Base-by-base conservation (phyloP, 1,284 basidiomycete species). In the Cryptococcus depauperatus region DNA sequence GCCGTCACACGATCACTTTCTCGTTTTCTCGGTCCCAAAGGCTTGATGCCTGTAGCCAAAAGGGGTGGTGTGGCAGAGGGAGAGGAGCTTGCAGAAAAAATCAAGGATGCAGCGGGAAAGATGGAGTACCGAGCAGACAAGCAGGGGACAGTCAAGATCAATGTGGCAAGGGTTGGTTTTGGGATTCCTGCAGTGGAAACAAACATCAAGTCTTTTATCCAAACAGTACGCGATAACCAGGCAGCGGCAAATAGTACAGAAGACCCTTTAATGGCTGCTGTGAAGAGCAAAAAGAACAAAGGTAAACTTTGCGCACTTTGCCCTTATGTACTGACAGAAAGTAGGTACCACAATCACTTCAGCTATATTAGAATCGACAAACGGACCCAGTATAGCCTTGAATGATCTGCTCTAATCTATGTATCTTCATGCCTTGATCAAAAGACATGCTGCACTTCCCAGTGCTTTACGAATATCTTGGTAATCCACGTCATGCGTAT, bases 401-500 rank as follows among this genome's bases (percentile, higher is more conserved):
- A 66, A 56, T 39, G 65, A 67, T 56, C 54, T 66, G 8, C 35
- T 58, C 33, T 59, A 58, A 28, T 37, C 19, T 22, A 25, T 16
- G 35, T 39, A 19, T 32, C 8, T 27, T 38, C 52, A 61, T 25
- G 50, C 51, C 45, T 64, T 62, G 29, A 64, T 51, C 3, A 81
- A 61, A 16, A 81, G 55, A 55, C 78, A 79, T 14, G 79, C 77
- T 27, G 81, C 86, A 59, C 87, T 89, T 18, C 85, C 90, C 9
- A 98, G 74, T 49, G 90, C 84, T 54, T 86, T 75, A 52, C 95
- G 77, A 48, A 96, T 78, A 67, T 97, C 93, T 52, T 95, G 86
- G 68, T 88, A 85, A 70, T 98, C 93, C 35, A 98, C 93, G 68
- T 96, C 91, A 64, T 95, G 91, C 22, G 89, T 87, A 69, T 98